Evolutionary conservation across 352 stramenopile genomes (phyloP), one percentile per base, ranked within the genome.

Genomic region (Phytopythium sindhum): DNA sequence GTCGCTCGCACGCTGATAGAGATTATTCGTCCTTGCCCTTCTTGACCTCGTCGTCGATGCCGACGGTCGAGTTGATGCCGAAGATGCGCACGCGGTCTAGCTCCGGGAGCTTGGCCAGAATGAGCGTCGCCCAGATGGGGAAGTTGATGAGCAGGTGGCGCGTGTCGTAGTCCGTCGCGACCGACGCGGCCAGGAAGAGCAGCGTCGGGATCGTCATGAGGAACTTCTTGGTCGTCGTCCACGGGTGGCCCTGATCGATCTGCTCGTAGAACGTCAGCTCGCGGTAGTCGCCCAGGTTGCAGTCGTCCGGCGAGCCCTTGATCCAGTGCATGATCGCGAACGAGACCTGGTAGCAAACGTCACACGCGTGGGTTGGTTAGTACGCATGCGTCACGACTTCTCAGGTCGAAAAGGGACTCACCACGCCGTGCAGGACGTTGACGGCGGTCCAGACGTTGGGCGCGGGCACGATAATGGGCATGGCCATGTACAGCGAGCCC

Each of bases 261-360:
- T 98, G 96, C 74, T 98, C 96, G 82, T 96, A 98, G 64, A 97
- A 93, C 24, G 96, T 98, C 70, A 98, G 89, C 66, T 94, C 91
- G 47, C 94, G 88, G 78, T 98, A 96, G 77, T 98, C 93, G 54
- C 92, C 92, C 70, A 97, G 92, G 57, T 82, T 96, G 64, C 96
- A 95, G 72, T 97, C 91, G 28, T 97, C 88, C 0, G 90, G 88
- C 50, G 91, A 98, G 37, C 96, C 95, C 75, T 98, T 98, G 63
- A 98, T 93, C 93, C 95, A 98, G 83, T 96, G 92, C 80, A 98
- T 97, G 65, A 97, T 96, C 33, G 89, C 78, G 59, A 98, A 98
- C 24, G 90, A 97, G 39, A 97, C 77, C 91, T 95, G 56, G 50
- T 57, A 24, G 26, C 15, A 33, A 28, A 14, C 1, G n/a, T 15